Evolutionary conservation across 768 basidiomycete genomes (phyloP), one percentile per base, ranked within the genome.

Genomic region (Lentinula detonsa): DNA sequence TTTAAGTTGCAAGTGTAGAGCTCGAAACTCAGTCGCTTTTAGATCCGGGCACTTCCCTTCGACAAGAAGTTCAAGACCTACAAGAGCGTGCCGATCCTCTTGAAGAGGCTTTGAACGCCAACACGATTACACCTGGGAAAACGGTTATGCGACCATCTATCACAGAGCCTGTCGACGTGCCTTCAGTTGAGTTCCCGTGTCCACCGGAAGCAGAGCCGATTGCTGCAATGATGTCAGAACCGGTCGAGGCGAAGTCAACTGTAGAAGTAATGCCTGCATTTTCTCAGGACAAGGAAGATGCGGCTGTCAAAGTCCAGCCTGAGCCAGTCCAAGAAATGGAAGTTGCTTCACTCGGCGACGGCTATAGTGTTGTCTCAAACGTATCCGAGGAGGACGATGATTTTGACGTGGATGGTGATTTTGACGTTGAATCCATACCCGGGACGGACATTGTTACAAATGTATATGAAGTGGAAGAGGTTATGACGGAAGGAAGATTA

Each of bases 401-500:
- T 18, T 18, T 1, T 33, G 65, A 64, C 51, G 68, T 49, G 6
- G 60, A 68, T 18, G 64, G 52, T 13, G 66, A 64, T 10, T 42
- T 63, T 33, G 65, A 65, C 18, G 63, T 66, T n/a, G 62, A 67
- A 39, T 59, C 66, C 39, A 56, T 28, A 13, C 11, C 55, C 39
- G 45, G 31, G n/a, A 40, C 42, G n/a, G 62, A 54, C 15, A 48
- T 37, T 39, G 61, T 16, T 60, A 59, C 62, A 35, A 60, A 63
- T 3, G 61, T 63, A n/a, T 59, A 61, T 35, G 65, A 65, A 45
- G 62, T 65, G 48, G 62, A 66, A 34, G 59, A 58, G 34, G 69
- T 67, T 4, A 62, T 55, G 23, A 66, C 65, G 1, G 73, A 76
- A 46, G 72, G 66, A 13, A 64, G 71, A 23, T 56, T 61, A 16